Conservation (phyloP, 371 early-diverging fungal genomes). For the Rhizopus arrhizus region DNA sequence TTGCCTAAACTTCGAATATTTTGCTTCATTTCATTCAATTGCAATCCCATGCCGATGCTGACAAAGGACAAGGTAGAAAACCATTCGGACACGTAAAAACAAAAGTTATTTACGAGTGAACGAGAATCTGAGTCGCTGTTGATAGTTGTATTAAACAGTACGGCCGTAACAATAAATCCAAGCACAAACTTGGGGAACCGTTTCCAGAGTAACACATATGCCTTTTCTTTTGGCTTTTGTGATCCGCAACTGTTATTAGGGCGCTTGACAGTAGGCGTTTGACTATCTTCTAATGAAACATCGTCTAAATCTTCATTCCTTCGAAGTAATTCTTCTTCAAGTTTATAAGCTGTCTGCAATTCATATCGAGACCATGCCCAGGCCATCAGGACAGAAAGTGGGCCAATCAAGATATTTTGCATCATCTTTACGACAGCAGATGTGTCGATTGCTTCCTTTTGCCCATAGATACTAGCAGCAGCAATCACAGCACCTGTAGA, state of each 20-base stretch:
- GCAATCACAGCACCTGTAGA: slow-evolving; percentile 72
- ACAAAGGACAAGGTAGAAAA: slow-evolving; percentile 67
- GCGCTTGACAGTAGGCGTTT: slow-evolving; percentile 26
- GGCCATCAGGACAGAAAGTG: slow-evolving; percentile 60
- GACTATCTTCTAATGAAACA: slow-evolving; percentile 1
- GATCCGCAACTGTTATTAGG: slow-evolving; percentile 18
- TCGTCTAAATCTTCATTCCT: slow-evolving; percentile 17
- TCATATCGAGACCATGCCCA: slow-evolving; percentile 62
- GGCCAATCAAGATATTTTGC: slow-evolving; percentile 66
- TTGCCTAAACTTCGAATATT: slow-evolving; percentile 56
- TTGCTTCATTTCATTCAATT: slow-evolving; percentile 56
- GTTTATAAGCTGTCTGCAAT: slow-evolving; percentile 35
- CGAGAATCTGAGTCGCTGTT: slow-evolving; percentile 34
- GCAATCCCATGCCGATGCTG: slow-evolving; percentile 60
- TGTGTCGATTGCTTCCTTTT: slow-evolving; percentile 56
- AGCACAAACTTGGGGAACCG: slow-evolving; percentile 68
- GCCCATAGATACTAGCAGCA: slow-evolving; percentile 64
- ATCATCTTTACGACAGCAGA: slow-evolving; percentile 69
- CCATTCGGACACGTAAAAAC: slow-evolving; percentile 67
- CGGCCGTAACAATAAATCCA: slow-evolving; percentile 62
- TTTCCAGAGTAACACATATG: slow-evolving; percentile 52
- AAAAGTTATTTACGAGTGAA: slow-evolving; percentile 48
- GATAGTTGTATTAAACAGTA: slow-evolving; percentile 61
- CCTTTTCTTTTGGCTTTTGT: slow-evolving; percentile 26
- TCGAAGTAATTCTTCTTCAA: slow-evolving; percentile 30